Base-by-base conservation (phyloP, 805 yeast genomes). In the Komagataella pastoris region DNA sequence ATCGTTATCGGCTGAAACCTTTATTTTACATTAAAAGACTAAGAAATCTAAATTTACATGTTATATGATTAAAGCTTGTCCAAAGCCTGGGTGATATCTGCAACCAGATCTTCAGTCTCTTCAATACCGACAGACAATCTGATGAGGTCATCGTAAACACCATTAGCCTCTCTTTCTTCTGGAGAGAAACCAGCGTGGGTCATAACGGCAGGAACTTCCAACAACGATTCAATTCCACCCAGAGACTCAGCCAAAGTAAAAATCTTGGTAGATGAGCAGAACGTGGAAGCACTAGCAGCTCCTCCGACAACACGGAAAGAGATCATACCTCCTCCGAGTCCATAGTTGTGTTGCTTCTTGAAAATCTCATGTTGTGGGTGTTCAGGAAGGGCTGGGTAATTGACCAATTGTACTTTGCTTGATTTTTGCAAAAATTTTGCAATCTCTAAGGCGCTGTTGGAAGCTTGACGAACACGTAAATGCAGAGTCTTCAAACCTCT, bases 191-290 rank as follows among this genome's bases (percentile, higher is more conserved):
- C 95, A 52, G 91, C 93, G 61, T 87, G 96, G 60, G 96, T 87
- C 96, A 87, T 87, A 53, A 81, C 79, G 48, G 95, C 93, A 46
- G 96, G 96, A 49, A 88, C 90, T 69, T 88, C 95, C 57, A 85
- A 70, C 61, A 87, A 73, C 7, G 90, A 82, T 72, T 88, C 96
- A 56, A 88, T 82, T 59, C 96, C 96, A 58, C 96, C 96, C 55
- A 88, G 76, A 18, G 95, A 86, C 71, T 88, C 96, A 53, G 96
- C 95, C 62, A 88, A 74, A 18, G 93, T 82, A 75, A 88, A 88
- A 55, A 85, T 64, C 70, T 83, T 79, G 56, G 95, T 85, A 48
- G 80, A 62, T 48, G 85, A 79, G 54, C 90, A 78, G 75, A 88
- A 85, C 58, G 73, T 73, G 53, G 85, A 69, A 52, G 95, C 95